Conservation (phyloP, 1,284 basidiomycete species). For the Apiotrichum sp. region DNA sequence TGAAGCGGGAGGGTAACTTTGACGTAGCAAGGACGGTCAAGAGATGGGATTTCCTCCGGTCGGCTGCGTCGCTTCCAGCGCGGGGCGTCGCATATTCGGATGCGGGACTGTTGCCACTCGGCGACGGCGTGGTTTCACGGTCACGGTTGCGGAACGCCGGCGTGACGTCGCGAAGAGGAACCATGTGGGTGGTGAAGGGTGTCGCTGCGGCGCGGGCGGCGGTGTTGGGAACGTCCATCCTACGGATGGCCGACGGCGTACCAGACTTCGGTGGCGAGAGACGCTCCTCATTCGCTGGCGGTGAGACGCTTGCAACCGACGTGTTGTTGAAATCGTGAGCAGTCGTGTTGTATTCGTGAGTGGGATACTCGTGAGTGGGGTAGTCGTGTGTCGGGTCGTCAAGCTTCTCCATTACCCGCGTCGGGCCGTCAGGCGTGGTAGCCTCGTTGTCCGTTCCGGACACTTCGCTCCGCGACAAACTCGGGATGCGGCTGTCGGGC, state of each 20-base stretch:
- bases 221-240: constrained; percentile 16
- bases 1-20: constrained; percentile 21
- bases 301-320: neutral
- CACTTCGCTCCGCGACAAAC: constrained; percentile 37
- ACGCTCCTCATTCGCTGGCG: neutral
- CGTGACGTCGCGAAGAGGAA: constrained; percentile 28
- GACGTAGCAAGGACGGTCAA: constrained; percentile 35
- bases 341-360: neutral
- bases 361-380: neutral
- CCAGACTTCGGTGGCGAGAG: neutral
- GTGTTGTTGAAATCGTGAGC: too few species aligned
- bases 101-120: neutral
- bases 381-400: neutral
- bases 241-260: constrained; percentile 11
- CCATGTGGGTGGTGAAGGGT: constrained; percentile 3
- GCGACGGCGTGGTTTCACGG: constrained; percentile 9
- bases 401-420: constrained; percentile 1
- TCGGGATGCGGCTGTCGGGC: constrained; percentile 25
- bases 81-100: constrained; percentile 24
- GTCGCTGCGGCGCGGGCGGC: constrained; percentile 15
- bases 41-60: constrained; percentile 37
- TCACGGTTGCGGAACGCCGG: constrained; percentile 19
- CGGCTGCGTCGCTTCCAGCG: constrained; percentile 27
- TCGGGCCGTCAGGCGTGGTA: constrained; percentile 35
- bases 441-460: constrained; percentile 33